These are phyloP conservation scores for Saitoella complicata DNA, from an alignment of 805 yeast species.

Conservation along the genomic window DNA sequence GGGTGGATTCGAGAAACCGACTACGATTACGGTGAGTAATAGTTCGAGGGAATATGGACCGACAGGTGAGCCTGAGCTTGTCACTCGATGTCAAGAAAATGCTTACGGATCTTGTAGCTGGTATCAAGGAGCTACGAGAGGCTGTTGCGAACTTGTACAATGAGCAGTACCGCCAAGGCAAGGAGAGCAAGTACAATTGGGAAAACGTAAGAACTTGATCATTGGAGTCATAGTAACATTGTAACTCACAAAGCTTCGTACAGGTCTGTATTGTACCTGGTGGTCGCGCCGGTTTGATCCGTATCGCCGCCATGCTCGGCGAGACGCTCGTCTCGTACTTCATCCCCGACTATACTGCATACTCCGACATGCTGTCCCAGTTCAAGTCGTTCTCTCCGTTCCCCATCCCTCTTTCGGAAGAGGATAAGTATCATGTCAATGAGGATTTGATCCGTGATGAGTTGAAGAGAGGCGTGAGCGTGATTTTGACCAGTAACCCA, in stretches of 20 bases:
- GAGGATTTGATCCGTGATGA: constrained; percentile 36
- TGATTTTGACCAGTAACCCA: constrained; percentile 29
- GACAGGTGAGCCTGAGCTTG: no score
- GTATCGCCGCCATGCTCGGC: constrained; percentile 43
- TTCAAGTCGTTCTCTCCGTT: constrained; percentile 48
- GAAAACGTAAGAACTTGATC: background rate
- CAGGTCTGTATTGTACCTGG: constrained; percentile 51
- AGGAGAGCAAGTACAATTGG: constrained; percentile 37
- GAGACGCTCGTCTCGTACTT: constrained; percentile 46
- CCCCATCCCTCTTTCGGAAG: constrained; percentile 43
- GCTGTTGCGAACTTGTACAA: no score
- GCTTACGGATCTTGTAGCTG: no score
- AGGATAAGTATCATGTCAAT: constrained; percentile 41
- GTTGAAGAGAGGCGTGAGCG: constrained; percentile 40
- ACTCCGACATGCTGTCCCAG: constrained; percentile 46
- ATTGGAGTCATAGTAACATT: no score
- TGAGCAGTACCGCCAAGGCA: constrained; percentile 16
- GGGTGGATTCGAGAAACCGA: no score
- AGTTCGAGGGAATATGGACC: no score
- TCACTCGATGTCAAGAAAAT: no score
- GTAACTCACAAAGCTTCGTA: constrained; percentile 18
- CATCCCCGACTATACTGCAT: constrained; percentile 48
- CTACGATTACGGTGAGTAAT: no score
- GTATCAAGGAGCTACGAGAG: no score
- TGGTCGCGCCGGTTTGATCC: constrained; percentile 45